Conservation (phyloP, 768 basidiomycete genomes). For the Tulasnella sp. region DNA sequence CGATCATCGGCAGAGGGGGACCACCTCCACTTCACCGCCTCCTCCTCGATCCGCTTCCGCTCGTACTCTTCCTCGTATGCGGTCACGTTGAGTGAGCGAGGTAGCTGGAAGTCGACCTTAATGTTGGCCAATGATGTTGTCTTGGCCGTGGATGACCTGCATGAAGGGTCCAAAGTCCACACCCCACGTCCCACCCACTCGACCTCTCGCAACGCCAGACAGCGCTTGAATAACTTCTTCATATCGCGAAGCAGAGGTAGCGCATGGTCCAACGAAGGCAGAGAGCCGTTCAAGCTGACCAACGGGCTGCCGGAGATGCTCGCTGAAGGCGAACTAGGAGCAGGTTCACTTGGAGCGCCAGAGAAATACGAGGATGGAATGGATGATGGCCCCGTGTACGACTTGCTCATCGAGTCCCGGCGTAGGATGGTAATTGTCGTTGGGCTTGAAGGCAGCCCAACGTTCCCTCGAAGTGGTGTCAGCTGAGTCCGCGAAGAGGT, state of each 20-base stretch:
- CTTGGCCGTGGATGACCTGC: slow-evolving; percentile 37
- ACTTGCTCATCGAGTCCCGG: slow-evolving; percentile 23
- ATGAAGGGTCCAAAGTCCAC: slow-evolving; percentile 44
- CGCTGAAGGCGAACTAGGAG: neutral
- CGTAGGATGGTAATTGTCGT: neutral
- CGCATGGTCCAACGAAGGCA: slow-evolving; percentile 43
- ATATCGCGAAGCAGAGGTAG: slow-evolving; percentile 48
- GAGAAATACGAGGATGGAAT: neutral
- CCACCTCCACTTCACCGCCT: slow-evolving; percentile 38
- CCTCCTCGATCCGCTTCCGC: slow-evolving; percentile 34
- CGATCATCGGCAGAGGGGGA: slow-evolving; percentile 39
- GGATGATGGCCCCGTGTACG: slow-evolving; percentile 9
- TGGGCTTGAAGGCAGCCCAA: slow-evolving; percentile 23
- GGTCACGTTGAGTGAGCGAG: slow-evolving; percentile 31
- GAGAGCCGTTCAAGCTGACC: slow-evolving; percentile 4
- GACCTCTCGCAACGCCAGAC: slow-evolving; percentile 44
- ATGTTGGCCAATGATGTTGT: slow-evolving; percentile 44
- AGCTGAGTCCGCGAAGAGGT: slow-evolving; percentile 28
- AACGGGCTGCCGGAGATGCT: slow-evolving; percentile 18
- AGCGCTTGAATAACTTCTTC: slow-evolving; percentile 48
- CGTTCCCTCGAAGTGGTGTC: neutral
- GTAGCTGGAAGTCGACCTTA: slow-evolving; percentile 44
- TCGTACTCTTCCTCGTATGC: slow-evolving; percentile 39
- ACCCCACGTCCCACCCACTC: slow-evolving; percentile 48
- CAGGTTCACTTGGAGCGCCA: neutral